phyloP scores from a whole-genome alignment of 352 stramenopile genomes.

The Phytophthora foliorum region DNA sequence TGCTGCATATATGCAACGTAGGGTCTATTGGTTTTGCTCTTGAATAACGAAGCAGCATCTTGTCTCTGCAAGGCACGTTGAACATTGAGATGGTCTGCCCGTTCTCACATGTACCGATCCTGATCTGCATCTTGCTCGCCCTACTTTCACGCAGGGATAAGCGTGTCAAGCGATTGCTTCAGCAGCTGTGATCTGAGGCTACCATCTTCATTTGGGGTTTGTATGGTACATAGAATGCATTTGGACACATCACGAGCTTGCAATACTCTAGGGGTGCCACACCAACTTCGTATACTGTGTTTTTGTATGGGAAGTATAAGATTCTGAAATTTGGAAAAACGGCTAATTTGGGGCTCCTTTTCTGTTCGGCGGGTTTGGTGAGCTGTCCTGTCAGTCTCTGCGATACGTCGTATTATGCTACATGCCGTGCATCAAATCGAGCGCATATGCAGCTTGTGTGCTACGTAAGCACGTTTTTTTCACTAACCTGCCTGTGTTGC shows the following conservation, averaged over 20 bases:
- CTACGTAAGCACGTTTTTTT: background rate
- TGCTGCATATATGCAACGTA: background rate
- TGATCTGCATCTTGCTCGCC: background rate
- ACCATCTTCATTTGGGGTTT: background rate
- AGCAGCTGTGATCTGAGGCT: background rate
- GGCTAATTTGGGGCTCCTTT: background rate
- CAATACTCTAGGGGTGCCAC: background rate
- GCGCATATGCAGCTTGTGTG: conserved; percentile 2
- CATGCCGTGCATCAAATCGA: background rate
- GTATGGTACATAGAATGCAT: background rate
- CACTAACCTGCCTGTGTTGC: background rate
- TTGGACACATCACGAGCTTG: background rate
- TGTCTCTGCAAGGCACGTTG: background rate
- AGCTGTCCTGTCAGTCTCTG: background rate
- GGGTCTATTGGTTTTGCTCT: background rate
- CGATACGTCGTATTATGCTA: background rate
- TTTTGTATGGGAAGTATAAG: background rate
- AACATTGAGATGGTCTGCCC: background rate
- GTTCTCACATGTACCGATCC: background rate
- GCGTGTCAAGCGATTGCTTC: background rate
- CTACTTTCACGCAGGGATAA: background rate
- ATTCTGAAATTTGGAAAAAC: background rate
- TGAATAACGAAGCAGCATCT: background rate
- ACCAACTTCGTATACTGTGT: background rate
- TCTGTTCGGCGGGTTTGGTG: conserved; percentile 3